phyloP scores from a whole-genome alignment of 495 filamentous ascomycete genomes.

The Neurospora intermedia region DNA sequence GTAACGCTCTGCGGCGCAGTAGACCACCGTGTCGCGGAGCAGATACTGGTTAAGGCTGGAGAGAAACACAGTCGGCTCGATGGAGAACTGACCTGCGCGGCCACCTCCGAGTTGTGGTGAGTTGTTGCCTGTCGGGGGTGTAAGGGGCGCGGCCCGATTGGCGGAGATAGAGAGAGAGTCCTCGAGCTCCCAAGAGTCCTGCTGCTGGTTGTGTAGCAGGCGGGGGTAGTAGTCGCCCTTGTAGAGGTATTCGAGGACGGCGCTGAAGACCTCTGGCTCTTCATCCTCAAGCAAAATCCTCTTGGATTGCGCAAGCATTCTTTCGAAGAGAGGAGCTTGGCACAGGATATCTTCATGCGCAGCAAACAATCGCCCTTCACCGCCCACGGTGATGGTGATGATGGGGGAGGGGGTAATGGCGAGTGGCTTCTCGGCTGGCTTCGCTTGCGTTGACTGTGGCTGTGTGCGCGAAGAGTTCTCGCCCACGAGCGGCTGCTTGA shows the following conservation, averaged over 20 bases:
- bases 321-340: slow-evolving; percentile 70
- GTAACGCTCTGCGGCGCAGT: slow-evolving; percentile 81
- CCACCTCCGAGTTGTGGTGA: slow-evolving; percentile 35
- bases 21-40: slow-evolving; percentile 82
- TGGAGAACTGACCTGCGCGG: slow-evolving; percentile 36
- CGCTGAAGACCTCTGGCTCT: slow-evolving; percentile 81
- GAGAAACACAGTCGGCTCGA: slow-evolving; percentile 63
- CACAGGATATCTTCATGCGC: slow-evolving; percentile 81
- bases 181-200: slow-evolving; percentile 65
- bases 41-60: slow-evolving; percentile 56
- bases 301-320: slow-evolving; percentile 48
- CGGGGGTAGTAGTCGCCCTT: slow-evolving; percentile 87
- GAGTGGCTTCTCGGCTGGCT: slow-evolving; percentile 29
- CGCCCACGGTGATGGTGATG: slow-evolving; percentile 70
- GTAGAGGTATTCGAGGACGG: slow-evolving; percentile 86
- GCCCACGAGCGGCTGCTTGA: slow-evolving; percentile 44
- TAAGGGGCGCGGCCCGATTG: slow-evolving; percentile 19
- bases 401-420: slow-evolving; percentile 52
- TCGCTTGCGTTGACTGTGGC: slow-evolving; percentile 28
- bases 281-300: slow-evolving; percentile 73
- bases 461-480: slow-evolving; percentile 19
- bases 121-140: slow-evolving; percentile 27
- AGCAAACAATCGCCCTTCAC: slow-evolving; percentile 76
- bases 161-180: slow-evolving; percentile 26
- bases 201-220: slow-evolving; percentile 56